Percentiles rank a stretch among this genome's conserved stretches.
phyloP scores from a whole-genome alignment of 2,329 filamentous ascomycete genomes.

The Cytospora piceicola region DNA sequence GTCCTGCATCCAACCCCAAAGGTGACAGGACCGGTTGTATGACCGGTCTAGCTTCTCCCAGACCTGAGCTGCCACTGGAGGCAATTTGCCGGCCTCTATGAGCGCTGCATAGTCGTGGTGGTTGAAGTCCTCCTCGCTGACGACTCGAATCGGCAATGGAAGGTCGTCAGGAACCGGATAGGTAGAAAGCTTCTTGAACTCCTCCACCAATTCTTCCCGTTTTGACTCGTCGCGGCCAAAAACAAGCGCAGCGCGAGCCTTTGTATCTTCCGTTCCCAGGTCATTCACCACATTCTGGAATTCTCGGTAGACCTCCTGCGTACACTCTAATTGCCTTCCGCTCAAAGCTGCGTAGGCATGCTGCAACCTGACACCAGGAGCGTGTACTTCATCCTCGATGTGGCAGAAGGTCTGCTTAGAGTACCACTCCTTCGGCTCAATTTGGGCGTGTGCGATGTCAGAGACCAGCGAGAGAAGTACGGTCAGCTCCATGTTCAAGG shows the following conservation, averaged over 20 bases:
- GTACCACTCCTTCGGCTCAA: conserved; percentile 30
- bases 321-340: conserved; percentile 65
- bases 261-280: conserved; percentile 66
- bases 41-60: conserved; percentile 39
- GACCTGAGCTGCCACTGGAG: conserved; percentile 48
- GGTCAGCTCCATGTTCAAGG: conserved; percentile 31
- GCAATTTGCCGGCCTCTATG: conserved; percentile 50
- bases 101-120: conserved; percentile 43
- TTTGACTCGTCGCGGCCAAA: conserved; percentile 40
- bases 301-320: conserved; percentile 64
- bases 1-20: conserved; percentile 68
- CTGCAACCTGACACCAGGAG: conserved; percentile 23
- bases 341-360: conserved; percentile 64
- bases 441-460: conserved; percentile 27
- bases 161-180: conserved; percentile 44
- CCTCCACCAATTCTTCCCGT: conserved; percentile 34
- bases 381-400: conserved; percentile 29
- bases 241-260: conserved; percentile 60
- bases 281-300: conserved; percentile 68
- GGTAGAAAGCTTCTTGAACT: conserved; percentile 43
- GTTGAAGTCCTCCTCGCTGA: conserved; percentile 50
- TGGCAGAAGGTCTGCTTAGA: conserved; percentile 29
- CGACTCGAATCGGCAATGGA: conserved; percentile 60
- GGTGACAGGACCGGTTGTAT: conserved; percentile 69
- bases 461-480: conserved; percentile 30